Conservation (phyloP, 1,139 yeast genomes). For the Geotrichum citri-aurantii region DNA sequence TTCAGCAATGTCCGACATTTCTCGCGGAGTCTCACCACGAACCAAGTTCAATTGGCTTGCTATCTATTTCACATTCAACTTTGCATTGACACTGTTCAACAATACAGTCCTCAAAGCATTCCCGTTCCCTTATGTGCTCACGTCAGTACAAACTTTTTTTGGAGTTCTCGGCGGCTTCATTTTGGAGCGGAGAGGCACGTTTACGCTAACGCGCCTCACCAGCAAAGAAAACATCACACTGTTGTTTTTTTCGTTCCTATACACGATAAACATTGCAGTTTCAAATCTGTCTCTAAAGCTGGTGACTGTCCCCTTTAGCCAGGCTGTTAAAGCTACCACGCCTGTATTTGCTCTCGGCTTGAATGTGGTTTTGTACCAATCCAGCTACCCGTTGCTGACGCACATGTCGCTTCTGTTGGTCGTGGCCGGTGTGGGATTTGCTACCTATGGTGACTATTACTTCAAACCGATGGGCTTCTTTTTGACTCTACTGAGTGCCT, state of each 20-base stretch:
- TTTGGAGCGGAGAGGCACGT: conserved; percentile 22
- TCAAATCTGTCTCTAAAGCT: conserved; percentile 28
- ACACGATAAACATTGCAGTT: conserved; percentile 30
- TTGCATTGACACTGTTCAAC: conserved; percentile 28
- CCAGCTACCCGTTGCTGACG: conserved; percentile 25
- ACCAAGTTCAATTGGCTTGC: conserved; percentile 23
- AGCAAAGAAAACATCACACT: conserved; percentile 24
- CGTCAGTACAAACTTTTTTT: conserved; percentile 27
- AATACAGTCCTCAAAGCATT: conserved; percentile 28
- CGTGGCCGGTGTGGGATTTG: conserved; percentile 22
- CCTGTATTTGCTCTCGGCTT: conserved; percentile 28
- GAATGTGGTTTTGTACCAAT: conserved; percentile 24
- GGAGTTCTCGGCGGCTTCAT: conserved; percentile 27
- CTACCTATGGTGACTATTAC: conserved; percentile 28
- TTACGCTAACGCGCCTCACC: conserved; percentile 24
- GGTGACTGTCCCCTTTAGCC: conserved; percentile 30
- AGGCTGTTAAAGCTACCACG: conserved; percentile 29
- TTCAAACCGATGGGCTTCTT: conserved; percentile 26
- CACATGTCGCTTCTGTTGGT: conserved; percentile 25
- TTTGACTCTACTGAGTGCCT: conserved; percentile 27
- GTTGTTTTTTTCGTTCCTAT: conserved; percentile 26
- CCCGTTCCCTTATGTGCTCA: conserved; percentile 29
- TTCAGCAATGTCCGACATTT: not conserved
- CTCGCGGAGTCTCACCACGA: conserved; percentile 3
- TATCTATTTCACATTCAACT: conserved; percentile 28